Percentiles rank a stretch among this genome's conserved stretches.
phyloP scores from a whole-genome alignment of 768 basidiomycete genomes.

The Tulasnella sp. region DNA sequence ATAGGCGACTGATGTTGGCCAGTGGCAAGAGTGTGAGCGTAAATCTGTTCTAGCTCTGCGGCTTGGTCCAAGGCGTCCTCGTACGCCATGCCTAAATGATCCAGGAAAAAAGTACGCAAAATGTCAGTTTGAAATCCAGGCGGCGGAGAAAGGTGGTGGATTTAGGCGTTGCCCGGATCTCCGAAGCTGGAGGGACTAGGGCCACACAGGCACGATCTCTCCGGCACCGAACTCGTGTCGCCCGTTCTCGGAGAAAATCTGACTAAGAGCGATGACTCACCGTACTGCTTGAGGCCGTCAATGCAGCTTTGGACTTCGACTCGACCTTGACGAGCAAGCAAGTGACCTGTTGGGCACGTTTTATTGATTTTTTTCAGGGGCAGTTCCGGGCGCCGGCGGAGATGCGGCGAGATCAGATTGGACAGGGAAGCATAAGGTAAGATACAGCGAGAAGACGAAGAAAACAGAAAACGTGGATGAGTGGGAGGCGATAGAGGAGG shows the following conservation, averaged over 20 bases:
- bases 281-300: constrained; percentile 77
- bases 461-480: neutral
- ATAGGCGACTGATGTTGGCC: neutral
- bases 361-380: neutral
- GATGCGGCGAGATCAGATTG: neutral
- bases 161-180: neutral
- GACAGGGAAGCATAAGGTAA: neutral
- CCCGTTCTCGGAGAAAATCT: neutral
- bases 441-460: neutral
- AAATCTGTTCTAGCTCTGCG: constrained; percentile 44
- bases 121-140: neutral
- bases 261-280: constrained; percentile 20
- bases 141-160: neutral
- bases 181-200: neutral
- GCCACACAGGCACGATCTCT: constrained; percentile 16
- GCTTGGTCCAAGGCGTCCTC: constrained; percentile 77
- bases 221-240: neutral
- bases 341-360: constrained; percentile 24
- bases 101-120: neutral
- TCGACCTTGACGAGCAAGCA: constrained; percentile 72
- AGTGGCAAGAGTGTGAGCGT: constrained; percentile 21
- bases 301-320: constrained; percentile 78
- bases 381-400: neutral
- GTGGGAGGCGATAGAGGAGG: neutral
- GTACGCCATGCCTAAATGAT: constrained; percentile 42